phyloP scores from a whole-genome alignment of 2,329 filamentous ascomycete genomes.

The Fusarium sublunatum region DNA sequence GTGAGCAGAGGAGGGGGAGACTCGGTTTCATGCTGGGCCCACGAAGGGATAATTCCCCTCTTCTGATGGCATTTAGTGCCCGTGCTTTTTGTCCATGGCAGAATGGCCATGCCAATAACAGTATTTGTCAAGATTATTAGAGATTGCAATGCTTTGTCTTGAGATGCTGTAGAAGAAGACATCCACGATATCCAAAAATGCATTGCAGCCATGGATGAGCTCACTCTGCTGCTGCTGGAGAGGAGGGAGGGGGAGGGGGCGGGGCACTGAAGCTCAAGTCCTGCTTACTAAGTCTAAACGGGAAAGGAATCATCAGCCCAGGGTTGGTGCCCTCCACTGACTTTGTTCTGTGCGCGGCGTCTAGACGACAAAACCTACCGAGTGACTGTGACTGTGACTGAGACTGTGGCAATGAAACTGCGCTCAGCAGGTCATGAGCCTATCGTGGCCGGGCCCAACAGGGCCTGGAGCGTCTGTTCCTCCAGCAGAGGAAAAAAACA shows the following conservation, averaged over 20 bases:
- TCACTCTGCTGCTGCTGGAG: neutral
- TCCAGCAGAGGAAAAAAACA: slow-evolving; percentile 22
- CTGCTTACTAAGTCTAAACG: slow-evolving; percentile 24
- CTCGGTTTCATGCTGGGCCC: slow-evolving; percentile 31
- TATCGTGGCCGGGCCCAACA: slow-evolving; percentile 35
- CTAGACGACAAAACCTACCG: neutral
- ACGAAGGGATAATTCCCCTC: slow-evolving; percentile 26
- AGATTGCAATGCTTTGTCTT: neutral
- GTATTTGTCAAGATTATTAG: neutral
- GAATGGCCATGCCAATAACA: neutral
- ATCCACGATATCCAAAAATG: neutral
- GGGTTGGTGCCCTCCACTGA: slow-evolving; percentile 43
- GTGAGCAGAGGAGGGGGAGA: slow-evolving; percentile 12
- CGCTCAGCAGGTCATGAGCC: slow-evolving; percentile 39
- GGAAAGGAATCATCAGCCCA: slow-evolving; percentile 10
- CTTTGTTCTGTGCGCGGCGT: slow-evolving; percentile 38
- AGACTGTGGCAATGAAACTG: slow-evolving; percentile 29
- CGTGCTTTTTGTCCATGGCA: slow-evolving; percentile 15
- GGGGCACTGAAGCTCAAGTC: slow-evolving; percentile 11
- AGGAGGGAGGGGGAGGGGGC: slow-evolving; percentile 20
- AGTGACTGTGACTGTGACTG: slow-evolving; percentile 7
- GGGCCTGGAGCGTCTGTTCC: slow-evolving; percentile 38
- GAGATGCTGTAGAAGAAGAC: neutral
- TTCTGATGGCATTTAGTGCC: slow-evolving; percentile 10
- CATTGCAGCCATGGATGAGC: neutral